These are phyloP conservation scores for Apophysomyces elegans DNA, from an alignment of 371 early-diverging fungal species.

Conservation along the genomic window DNA sequence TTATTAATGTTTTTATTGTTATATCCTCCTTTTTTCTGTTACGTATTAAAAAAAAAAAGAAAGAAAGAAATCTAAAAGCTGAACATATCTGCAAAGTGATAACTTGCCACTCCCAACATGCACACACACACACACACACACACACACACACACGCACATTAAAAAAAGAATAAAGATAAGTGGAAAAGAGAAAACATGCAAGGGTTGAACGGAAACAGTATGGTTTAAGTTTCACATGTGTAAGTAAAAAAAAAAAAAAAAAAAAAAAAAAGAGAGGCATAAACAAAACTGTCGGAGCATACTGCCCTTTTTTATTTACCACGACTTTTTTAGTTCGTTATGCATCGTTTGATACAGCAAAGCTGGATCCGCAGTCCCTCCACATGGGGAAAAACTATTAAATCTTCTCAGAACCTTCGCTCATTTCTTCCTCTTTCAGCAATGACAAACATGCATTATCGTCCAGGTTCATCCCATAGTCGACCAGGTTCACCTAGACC, in stretches of 20 bases:
- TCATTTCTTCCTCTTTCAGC: slow-evolving; percentile 6
- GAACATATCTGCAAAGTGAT: background rate
- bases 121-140: background rate
- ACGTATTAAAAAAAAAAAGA: slow-evolving; percentile 5
- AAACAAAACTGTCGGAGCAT: background rate
- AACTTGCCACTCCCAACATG: background rate
- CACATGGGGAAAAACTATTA: slow-evolving; percentile 6
- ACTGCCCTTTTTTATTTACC: background rate
- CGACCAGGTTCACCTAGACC: slow-evolving; percentile 48
- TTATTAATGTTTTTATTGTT: background rate
- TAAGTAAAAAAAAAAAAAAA: background rate
- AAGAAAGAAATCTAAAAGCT: background rate
- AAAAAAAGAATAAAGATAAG: background rate
- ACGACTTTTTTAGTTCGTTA: background rate
- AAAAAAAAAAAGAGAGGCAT: background rate
- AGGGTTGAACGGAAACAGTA: background rate
- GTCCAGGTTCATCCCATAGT: slow-evolving; percentile 25
- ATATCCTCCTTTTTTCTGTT: slow-evolving; percentile 1
- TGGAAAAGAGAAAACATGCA: slow-evolving; percentile 1
- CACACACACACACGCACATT: background rate
- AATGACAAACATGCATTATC: slow-evolving; percentile 12
- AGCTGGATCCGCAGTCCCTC: slow-evolving; percentile 5
- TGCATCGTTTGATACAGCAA: slow-evolving; percentile 2
- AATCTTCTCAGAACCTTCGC: background rate
- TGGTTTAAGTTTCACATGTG: slow-evolving; percentile 4